Percentiles rank a stretch among this genome's conserved stretches.
These are phyloP conservation scores for Rhytidiadelphus loreus DNA, from an alignment of 225 moss, liverwort and hornwort species.

Conservation along the genomic window DNA sequence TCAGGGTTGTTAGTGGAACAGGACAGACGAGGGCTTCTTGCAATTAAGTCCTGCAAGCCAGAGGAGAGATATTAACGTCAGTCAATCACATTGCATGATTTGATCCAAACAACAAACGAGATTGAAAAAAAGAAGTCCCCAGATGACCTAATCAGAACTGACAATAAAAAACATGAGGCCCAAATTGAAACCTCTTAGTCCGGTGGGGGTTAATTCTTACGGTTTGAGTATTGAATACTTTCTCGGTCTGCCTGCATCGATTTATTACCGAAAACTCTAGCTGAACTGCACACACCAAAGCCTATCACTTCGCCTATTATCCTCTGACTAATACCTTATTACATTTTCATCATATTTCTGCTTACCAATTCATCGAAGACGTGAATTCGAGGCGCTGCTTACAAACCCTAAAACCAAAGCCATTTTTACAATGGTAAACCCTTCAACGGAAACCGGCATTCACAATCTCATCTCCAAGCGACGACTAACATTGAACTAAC, in stretches of 20 bases:
- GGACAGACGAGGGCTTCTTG: not conserved
- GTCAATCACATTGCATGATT: not conserved
- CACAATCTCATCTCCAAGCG: not conserved
- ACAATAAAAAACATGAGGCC: not conserved
- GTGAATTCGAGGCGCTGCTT: not conserved
- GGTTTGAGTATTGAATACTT: conserved; percentile 24
- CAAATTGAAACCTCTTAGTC: not conserved
- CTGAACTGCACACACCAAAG: conserved; percentile 44
- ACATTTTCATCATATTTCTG: not conserved
- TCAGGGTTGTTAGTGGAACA: not conserved
- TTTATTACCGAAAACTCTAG: conserved; percentile 31
- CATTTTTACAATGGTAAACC: not conserved
- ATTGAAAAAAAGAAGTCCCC: not conserved
- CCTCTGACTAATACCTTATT: not conserved
- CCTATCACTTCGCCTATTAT: not conserved
- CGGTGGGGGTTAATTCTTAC: not conserved
- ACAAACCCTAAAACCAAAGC: not conserved
- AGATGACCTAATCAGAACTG: not conserved
- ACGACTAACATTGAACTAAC: not conserved
- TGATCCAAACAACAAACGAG: not conserved
- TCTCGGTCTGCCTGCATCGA: conserved; percentile 18
- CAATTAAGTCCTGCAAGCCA: not conserved
- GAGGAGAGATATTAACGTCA: no score
- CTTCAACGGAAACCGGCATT: not conserved
- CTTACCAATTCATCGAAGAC: not conserved